These are phyloP conservation scores for Botrytis fabae DNA, from an alignment of 2,329 filamentous ascomycete genomes.

Conservation along the genomic window DNA sequence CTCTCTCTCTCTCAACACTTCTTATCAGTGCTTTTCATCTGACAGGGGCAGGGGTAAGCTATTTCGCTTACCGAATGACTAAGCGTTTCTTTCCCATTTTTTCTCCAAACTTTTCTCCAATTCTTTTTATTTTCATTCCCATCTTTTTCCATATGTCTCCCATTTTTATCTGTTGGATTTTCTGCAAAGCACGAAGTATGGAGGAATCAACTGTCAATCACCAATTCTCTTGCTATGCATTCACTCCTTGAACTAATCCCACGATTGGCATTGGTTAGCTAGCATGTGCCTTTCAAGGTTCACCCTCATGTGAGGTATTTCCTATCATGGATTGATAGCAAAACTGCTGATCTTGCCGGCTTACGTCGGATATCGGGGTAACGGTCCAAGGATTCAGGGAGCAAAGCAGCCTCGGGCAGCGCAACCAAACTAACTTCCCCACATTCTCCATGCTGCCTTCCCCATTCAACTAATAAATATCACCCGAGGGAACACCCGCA, in stretches of 20 bases:
- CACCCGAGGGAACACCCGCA: not conserved
- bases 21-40: not conserved
- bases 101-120: not conserved
- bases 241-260: not conserved
- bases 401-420: not conserved
- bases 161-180: not conserved
- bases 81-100: not conserved
- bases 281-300: slow-evolving; percentile 8
- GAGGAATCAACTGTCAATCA: not conserved
- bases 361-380: slow-evolving; percentile 14
- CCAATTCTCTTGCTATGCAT: slow-evolving; percentile 13
- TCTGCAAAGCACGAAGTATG: not conserved
- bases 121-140: not conserved
- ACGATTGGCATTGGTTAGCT: not conserved
- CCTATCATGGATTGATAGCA: slow-evolving; percentile 1
- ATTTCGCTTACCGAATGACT: slow-evolving; percentile 12
- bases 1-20: not conserved
- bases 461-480: not conserved
- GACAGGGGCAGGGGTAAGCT: slow-evolving; percentile 18
- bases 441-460: slow-evolving; percentile 18
- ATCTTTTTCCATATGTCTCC: not conserved
- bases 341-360: slow-evolving; percentile 18
- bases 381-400: not conserved
- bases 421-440: slow-evolving; percentile 9
- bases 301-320: slow-evolving; percentile 12